A percentile compares a stretch with the other conserved stretches of the same genome.
Evolutionary conservation across 768 basidiomycete species (phyloP).

Genomic region (Omphalotus guepiniiformis): DNA sequence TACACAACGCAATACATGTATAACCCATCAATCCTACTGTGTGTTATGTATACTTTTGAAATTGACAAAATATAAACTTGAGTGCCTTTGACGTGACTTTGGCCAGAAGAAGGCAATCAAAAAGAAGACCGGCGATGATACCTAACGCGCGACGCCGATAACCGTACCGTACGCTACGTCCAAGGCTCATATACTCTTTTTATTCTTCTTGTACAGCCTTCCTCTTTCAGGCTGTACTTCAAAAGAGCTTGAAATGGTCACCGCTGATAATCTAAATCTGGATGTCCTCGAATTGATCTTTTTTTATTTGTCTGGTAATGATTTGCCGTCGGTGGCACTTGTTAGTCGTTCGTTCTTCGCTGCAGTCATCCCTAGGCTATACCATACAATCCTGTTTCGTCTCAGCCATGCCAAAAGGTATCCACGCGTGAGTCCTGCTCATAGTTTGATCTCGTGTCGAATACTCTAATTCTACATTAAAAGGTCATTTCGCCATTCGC

Average conservation of each 20-base stretch:
- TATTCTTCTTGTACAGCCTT: no score
- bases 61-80: no score
- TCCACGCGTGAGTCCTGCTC: constrained; percentile 35
- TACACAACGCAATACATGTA: no score
- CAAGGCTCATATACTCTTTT: no score
- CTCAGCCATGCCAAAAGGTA: constrained; percentile 55
- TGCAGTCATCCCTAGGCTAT: constrained; percentile 60
- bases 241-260: constrained; percentile 61
- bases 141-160: no score
- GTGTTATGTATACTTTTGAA: no score
- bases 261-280: constrained; percentile 62
- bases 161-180: no score
- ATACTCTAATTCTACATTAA: background rate
- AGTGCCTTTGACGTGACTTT: no score
- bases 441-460: background rate
- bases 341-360: constrained; percentile 65
- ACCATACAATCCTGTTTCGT: constrained; percentile 53
- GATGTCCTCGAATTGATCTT: constrained; percentile 75
- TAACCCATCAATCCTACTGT: no score
- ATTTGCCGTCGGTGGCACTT: constrained; percentile 57
- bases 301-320: constrained; percentile 44
- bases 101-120: no score
- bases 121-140: no score
- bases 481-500: constrained; percentile 59
- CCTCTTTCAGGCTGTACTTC: background rate